Conservation (phyloP, 805 yeast species). For the Wickerhamomyces chaumierensis region DNA sequence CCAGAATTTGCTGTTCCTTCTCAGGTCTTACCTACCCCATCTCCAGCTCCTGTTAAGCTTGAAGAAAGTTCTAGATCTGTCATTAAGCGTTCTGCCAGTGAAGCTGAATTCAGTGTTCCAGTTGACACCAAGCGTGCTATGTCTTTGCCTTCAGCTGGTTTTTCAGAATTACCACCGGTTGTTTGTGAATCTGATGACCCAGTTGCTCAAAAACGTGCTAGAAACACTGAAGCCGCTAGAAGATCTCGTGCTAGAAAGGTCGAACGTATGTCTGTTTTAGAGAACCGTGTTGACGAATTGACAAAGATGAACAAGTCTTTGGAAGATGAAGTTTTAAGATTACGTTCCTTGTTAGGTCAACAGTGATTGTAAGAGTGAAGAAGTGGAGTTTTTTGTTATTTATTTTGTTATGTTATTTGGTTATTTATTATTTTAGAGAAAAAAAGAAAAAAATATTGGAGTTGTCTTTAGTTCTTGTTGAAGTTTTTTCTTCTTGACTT, state of each 20-base stretch:
- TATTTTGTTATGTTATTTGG: background rate
- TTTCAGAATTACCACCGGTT: slow-evolving; percentile 67
- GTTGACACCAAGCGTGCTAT: slow-evolving; percentile 7
- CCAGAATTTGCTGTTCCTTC: slow-evolving; percentile 10
- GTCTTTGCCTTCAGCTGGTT: slow-evolving; percentile 32
- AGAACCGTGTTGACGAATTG: slow-evolving; percentile 60
- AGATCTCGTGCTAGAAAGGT: slow-evolving; percentile 88
- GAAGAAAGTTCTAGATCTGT: background rate
- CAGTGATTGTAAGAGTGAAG: slow-evolving; percentile 2
- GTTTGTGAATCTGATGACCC: slow-evolving; percentile 48
- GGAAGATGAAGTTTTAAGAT: slow-evolving; percentile 51
- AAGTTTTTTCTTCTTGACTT: no score
- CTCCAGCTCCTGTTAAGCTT: slow-evolving; percentile 3
- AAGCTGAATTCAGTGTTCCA: slow-evolving; percentile 13
- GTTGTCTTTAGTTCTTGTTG: no score
- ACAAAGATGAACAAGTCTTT: slow-evolving; percentile 46
- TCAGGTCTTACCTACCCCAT: slow-evolving; percentile 3
- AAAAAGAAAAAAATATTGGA: no score
- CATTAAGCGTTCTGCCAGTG: slow-evolving; percentile 16
- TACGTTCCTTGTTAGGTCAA: slow-evolving; percentile 35
- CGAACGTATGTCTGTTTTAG: slow-evolving; percentile 79
- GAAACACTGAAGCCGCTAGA: slow-evolving; percentile 94
- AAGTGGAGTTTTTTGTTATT: background rate
- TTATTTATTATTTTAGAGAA: no score
- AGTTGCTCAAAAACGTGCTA: slow-evolving; percentile 78